Base-by-base conservation (phyloP, 1,284 basidiomycete genomes). In the Albatrellus sp. region DNA sequence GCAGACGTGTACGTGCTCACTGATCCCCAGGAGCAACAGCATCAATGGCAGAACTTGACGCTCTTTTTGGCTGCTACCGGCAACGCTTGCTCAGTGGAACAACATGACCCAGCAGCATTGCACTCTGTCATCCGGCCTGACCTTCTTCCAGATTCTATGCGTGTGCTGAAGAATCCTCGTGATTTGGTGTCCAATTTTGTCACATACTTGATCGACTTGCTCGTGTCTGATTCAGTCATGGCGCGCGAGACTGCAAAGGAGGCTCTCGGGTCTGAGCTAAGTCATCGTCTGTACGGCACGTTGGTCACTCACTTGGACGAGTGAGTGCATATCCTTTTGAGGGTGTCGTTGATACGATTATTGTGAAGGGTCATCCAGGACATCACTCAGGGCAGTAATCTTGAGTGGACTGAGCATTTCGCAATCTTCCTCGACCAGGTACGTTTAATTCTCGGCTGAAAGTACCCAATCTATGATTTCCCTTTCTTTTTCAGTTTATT, bases 21-120 rank as follows among this genome's bases (percentile, higher is more conserved):
- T 36, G 11, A n/a, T 33, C 13, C 33, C 44, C 54, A 88, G 80
- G 87, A 90, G 14, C 73, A 80, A 49, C 75, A 80, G 36, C 74
- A 72, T 35, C 79, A 90, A 52, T 96, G 91, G 91, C 84, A 90
- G 56, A 91, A 94, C 59, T 67, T 90, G 17, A 83, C 87, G 0
- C 67, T 90, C 24, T 89, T 88, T 60, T 64, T 94, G 36, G 78
- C 86, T 13, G 76, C 87, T 1, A 75, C 86, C 20, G 80, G 84
- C 33, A 80, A 81, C 2, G 70, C 78, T 5, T 88, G 82, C 50
- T 61, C 77, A 11, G 66, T 68, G 40, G 77, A 77, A 16, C 61
- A 65, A 24, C 65, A 70, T 42, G 68, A 76, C 44, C 57, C 68
- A 34, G 57, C 61, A 10, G 63, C 70, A 17, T 62, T 90, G 8